These are phyloP conservation scores for Gastrodia elata DNA, from an alignment of 106 monocot genomes.

Conservation along the genomic window DNA sequence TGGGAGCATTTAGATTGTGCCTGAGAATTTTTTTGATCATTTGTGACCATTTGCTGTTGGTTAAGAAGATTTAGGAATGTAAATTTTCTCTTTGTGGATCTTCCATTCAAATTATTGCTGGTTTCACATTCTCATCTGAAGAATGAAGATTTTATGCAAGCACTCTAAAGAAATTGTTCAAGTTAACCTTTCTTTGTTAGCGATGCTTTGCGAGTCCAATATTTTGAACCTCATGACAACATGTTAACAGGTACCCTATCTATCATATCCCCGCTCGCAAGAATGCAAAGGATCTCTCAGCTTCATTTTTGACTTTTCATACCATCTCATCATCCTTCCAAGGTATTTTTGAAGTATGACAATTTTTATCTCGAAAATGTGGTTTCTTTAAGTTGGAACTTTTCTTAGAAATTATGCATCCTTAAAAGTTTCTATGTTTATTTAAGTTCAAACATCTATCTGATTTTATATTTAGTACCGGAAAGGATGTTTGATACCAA, in stretches of 20 bases:
- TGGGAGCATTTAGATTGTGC: neutral
- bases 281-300: conserved; percentile 43
- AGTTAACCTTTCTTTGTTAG: neutral
- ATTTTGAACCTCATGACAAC: neutral
- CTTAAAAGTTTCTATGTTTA: too few species aligned
- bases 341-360: conserved; percentile 33
- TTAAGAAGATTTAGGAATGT: neutral
- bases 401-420: neutral
- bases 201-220: neutral
- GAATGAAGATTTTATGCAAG: neutral
- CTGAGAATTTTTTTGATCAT: neutral
- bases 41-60: neutral
- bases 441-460: too few species aligned
- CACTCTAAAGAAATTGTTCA: neutral
- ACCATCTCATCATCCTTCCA: conserved; percentile 67
- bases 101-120: neutral
- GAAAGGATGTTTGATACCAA: neutral
- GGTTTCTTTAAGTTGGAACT: neutral
- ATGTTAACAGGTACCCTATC: conserved; percentile 63
- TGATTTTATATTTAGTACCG: neutral
- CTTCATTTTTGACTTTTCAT: conserved; percentile 83
- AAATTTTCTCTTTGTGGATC: neutral
- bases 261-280: conserved; percentile 58
- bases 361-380: neutral
- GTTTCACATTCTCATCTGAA: neutral